These are phyloP conservation scores for Phyllosticta citriasiana DNA, from an alignment of 2,329 filamentous ascomycete genomes.

Conservation along the genomic window DNA sequence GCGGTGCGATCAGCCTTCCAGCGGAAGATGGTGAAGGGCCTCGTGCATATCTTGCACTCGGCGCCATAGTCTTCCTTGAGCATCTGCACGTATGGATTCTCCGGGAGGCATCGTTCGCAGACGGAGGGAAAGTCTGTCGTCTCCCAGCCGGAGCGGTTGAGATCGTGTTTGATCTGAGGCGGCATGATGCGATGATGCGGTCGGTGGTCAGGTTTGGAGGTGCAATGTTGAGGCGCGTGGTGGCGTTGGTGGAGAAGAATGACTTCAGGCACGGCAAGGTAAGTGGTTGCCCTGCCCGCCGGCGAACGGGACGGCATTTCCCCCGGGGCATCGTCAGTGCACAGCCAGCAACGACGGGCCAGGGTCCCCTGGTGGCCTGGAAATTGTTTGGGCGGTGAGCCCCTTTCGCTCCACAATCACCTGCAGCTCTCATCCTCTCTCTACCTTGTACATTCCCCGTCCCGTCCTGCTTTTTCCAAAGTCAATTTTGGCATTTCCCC, in stretches of 20 bases:
- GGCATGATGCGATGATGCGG: conserved; percentile 49
- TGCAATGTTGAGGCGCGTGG: neutral
- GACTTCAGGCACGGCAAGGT: neutral
- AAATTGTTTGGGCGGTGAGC: neutral
- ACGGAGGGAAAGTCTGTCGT: conserved; percentile 82
- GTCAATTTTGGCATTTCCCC: neutral
- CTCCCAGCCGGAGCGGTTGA: conserved; percentile 95
- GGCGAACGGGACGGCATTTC: neutral
- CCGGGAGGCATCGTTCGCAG: conserved; percentile 85
- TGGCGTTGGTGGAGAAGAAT: neutral
- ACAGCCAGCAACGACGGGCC: neutral
- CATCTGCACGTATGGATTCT: conserved; percentile 98
- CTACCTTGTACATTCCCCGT: neutral
- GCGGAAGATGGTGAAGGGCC: conserved; percentile 89
- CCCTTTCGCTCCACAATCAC: neutral
- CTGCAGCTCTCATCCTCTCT: neutral
- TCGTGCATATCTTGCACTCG: conserved; percentile 78
- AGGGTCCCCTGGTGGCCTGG: neutral
- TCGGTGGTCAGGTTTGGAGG: neutral
- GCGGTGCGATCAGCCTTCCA: conserved; percentile 91
- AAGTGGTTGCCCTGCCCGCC: neutral
- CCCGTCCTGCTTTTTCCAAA: neutral
- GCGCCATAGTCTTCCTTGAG: conserved; percentile 92
- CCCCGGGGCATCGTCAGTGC: neutral
- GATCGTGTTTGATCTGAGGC: conserved; percentile 89